phyloP scores from a whole-genome alignment of 1,284 basidiomycete species.

The Ceratorhiza oryzae-sativae region DNA sequence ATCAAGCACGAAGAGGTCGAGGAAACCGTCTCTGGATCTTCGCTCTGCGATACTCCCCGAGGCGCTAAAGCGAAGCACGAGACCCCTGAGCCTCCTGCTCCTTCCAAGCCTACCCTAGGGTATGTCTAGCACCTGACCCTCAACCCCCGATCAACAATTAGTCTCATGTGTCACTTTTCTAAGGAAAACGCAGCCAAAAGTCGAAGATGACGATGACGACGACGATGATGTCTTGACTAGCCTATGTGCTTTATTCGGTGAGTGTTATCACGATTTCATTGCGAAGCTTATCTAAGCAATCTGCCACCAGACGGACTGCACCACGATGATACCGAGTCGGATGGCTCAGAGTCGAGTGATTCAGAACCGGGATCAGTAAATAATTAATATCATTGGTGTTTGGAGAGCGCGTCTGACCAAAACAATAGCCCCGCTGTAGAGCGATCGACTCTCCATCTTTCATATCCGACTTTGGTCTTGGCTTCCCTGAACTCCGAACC shows the following conservation, averaged over 20 bases:
- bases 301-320: no score
- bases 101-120: background rate
- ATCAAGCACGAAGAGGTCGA: background rate
- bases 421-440: slow-evolving; percentile 1
- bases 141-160: background rate
- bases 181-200: background rate
- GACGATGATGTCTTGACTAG: background rate
- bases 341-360: background rate
- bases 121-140: background rate
- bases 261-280: no score
- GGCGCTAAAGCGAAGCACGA: slow-evolving; percentile 10
- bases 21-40: background rate
- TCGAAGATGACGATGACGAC: background rate
- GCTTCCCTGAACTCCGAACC: no score
- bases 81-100: background rate
- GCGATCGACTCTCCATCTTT: background rate
- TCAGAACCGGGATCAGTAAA: slow-evolving; percentile 14
- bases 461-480: no score
- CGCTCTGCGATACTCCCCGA: background rate
- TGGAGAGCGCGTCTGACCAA: background rate
- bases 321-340: slow-evolving; percentile 14
- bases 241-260: background rate
- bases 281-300: background rate
- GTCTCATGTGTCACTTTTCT: background rate
- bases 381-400: background rate